Base-by-base conservation (phyloP, 306 rosid species). In the Citrullus amarus region DNA sequence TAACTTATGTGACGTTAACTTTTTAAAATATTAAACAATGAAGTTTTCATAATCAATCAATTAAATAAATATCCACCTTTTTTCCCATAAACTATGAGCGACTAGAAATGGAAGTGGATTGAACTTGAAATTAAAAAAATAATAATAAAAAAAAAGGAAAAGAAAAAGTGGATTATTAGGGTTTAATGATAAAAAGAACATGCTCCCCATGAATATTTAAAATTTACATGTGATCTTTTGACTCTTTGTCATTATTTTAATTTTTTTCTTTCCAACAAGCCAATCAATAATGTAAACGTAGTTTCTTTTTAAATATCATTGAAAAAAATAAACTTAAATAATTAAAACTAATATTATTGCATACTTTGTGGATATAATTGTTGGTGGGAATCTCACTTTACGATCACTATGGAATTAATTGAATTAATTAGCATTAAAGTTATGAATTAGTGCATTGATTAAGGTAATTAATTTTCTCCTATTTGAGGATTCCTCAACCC, bases 371-470 rank as follows among this genome's bases (percentile, higher is more conserved):
- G 56, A 68, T 39, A 68, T 34, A 62, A 14, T 32, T 14, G 25
- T 41, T 41, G 20, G 75, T 68, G 75, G 68, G 75, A 69, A 39
- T 69, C 75, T 69, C 10, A 44, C 75, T 44, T 25, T 67, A 67
- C 32, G 44, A 70, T 44, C 56, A 70, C 38, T 70, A 70, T 43
- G 75, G 18, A 41, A 69, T 13, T 43, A 70, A 10, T 70, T 22
- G 1, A 11, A 9, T 41, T 38, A 67, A 67, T 41, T 67, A 63
- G 7, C 70, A 39, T 39, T 63, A 63, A 63, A 36, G 71, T 39
- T 3, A 20, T 41, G 9, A 48, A 70, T 70, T 70, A 44, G 76
- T 70, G 12, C 56, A 22, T 25, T 70, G 17, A 70, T 67, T 67
- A 46, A 44, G 56, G 11, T 70, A 44, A 44, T 70, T 70, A 44